phyloP scores from a whole-genome alignment of 2,329 filamentous ascomycete species.

The Mycogone perniciosa region DNA sequence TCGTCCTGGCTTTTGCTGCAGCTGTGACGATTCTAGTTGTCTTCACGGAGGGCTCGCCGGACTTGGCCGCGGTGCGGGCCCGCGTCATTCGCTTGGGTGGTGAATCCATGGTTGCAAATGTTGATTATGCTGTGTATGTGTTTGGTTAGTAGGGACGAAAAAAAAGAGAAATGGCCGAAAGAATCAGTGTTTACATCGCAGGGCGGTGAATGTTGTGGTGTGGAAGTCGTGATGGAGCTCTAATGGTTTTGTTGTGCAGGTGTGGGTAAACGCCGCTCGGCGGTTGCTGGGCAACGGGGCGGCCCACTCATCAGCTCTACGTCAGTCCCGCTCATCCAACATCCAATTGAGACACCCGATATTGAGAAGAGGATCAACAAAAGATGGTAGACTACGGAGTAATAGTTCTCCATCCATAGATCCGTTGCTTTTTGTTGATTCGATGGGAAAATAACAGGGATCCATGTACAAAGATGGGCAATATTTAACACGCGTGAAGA shows the following conservation, averaged over 20 bases:
- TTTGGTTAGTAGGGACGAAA: slow-evolving; percentile 10
- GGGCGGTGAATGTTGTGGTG: slow-evolving; percentile 16
- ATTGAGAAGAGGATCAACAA: not conserved
- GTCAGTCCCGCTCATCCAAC: not conserved
- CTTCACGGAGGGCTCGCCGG: slow-evolving; percentile 29
- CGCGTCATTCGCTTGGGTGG: slow-evolving; percentile 56
- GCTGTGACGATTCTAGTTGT: slow-evolving; percentile 43
- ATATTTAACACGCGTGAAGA: not conserved
- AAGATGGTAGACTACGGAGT: not conserved
- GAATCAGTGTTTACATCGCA: slow-evolving; percentile 21
- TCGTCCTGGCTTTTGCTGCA: slow-evolving; percentile 37
- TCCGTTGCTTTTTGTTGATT: not conserved
- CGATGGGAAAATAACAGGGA: not conserved
- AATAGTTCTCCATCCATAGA: not conserved
- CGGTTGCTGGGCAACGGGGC: slow-evolving; percentile 17
- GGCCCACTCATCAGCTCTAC: not conserved
- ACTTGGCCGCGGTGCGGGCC: slow-evolving; percentile 39
- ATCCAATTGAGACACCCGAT: not conserved
- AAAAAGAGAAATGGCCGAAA: slow-evolving; percentile 13
- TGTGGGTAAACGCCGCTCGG: slow-evolving; percentile 1
- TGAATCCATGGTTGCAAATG: slow-evolving; percentile 40
- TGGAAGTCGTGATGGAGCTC: slow-evolving; percentile 8
- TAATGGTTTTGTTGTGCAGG: slow-evolving; percentile 13
- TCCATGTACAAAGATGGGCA: not conserved
- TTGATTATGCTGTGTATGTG: slow-evolving; percentile 24